Percentiles rank a stretch among this genome's conserved stretches.
Evolutionary conservation across 2,329 filamentous ascomycete species (phyloP).

Genomic region (Pseudogymnoascus sp.): DNA sequence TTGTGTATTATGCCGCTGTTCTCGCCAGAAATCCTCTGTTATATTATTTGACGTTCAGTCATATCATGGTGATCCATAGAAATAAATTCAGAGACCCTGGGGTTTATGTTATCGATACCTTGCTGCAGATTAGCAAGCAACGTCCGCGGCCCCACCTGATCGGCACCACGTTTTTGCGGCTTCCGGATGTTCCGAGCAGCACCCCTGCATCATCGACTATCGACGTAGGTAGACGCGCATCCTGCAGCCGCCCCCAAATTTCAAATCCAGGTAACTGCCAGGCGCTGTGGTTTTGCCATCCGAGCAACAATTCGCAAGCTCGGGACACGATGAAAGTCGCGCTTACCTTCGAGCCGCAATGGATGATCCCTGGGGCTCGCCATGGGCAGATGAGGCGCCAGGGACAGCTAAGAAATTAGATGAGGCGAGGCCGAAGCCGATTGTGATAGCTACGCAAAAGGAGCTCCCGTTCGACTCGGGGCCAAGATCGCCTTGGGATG

Average conservation of each 20-base stretch:
- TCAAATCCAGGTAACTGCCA: background rate
- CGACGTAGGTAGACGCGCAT: slow-evolving; percentile 1
- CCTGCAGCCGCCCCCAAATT: background rate
- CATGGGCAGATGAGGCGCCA: slow-evolving; percentile 31
- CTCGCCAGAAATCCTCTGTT: background rate
- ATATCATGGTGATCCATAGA: background rate
- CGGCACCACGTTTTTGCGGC: slow-evolving; percentile 8
- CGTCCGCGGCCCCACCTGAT: slow-evolving; percentile 2
- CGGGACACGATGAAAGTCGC: background rate
- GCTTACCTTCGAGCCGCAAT: slow-evolving; percentile 24
- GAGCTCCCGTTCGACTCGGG: slow-evolving; percentile 18
- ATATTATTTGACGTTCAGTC: background rate
- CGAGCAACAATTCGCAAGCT: background rate
- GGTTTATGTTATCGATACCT: slow-evolving; percentile 8
- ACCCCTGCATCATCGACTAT: slow-evolving; percentile 7
- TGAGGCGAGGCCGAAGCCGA: slow-evolving; percentile 11
- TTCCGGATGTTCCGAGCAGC: background rate
- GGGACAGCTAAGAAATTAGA: slow-evolving; percentile 14
- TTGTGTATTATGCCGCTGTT: slow-evolving; percentile 29
- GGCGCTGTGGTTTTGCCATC: background rate
- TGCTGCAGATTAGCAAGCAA: slow-evolving; percentile 9
- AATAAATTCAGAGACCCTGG: slow-evolving; percentile 8
- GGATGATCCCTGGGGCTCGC: slow-evolving; percentile 35
- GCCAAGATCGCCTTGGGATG: slow-evolving; percentile 23
- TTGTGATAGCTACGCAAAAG: slow-evolving; percentile 18